These are phyloP conservation scores for Apophysomyces trapeziformis DNA, from an alignment of 371 early-diverging fungal species.

Conservation along the genomic window DNA sequence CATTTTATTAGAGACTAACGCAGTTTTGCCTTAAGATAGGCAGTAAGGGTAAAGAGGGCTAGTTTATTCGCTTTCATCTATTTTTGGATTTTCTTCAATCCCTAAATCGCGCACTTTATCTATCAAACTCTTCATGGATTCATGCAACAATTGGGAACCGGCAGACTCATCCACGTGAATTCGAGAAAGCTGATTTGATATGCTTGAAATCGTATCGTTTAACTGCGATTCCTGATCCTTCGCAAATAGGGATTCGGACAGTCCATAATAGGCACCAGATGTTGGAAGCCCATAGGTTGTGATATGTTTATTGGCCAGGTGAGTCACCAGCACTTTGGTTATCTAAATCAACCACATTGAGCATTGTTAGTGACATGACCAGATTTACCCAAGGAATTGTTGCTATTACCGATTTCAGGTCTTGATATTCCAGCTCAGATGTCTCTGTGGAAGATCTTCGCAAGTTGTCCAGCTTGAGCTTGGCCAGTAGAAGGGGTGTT, in stretches of 20 bases:
- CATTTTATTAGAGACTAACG: too few species aligned
- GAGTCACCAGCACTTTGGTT: conserved; percentile 47
- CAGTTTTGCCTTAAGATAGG: neutral
- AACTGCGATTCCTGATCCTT: conserved; percentile 29
- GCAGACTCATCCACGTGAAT: conserved; percentile 21
- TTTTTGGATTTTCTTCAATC: conserved; percentile 21
- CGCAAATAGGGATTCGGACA: conserved; percentile 41
- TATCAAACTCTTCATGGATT: conserved; percentile 41
- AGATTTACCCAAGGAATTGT: neutral
- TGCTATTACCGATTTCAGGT: conserved; percentile 38
- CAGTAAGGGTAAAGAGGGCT: neutral
- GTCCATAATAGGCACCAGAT: conserved; percentile 23
- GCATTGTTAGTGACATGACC: too few species aligned
- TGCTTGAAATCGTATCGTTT: conserved; percentile 30
- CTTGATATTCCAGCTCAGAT: conserved; percentile 40
- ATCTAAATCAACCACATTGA: conserved; percentile 25
- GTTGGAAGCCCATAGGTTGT: conserved; percentile 31
- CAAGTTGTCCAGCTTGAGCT: conserved; percentile 49
- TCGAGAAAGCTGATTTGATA: conserved; percentile 28
- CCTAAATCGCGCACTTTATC: conserved; percentile 46
- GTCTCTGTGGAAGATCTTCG: conserved; percentile 28
- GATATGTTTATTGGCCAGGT: conserved; percentile 46
- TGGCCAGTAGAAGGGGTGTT: conserved; percentile 51
- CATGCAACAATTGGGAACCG: conserved; percentile 20
- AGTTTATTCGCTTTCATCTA: neutral